Percentiles rank a stretch among this genome's conserved stretches.
Evolutionary conservation across 2,329 filamentous ascomycete species (phyloP).

Genomic region (Talaromyces sp.): DNA sequence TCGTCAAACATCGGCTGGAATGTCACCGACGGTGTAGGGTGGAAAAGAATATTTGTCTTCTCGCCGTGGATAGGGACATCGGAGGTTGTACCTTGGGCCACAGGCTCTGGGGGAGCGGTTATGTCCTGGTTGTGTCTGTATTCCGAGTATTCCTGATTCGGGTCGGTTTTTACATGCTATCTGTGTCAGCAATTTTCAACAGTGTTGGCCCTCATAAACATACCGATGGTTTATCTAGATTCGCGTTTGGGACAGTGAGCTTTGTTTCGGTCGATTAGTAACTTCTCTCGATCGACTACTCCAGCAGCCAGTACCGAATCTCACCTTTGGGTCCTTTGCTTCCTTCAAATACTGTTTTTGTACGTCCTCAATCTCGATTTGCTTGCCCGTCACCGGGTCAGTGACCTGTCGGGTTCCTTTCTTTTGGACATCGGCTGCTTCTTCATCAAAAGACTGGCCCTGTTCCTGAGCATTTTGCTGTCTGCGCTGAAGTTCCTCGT

Average conservation of each 20-base stretch:
- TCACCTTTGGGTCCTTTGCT: constrained; percentile 68
- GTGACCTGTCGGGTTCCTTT: constrained; percentile 62
- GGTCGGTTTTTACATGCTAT: constrained; percentile 64
- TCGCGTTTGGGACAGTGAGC: constrained; percentile 85
- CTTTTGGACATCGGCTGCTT: constrained; percentile 43
- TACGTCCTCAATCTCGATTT: constrained; percentile 82
- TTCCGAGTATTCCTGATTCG: constrained; percentile 69
- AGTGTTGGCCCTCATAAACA: constrained; percentile 22
- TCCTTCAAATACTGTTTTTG: constrained; percentile 66
- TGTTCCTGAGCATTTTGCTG: constrained; percentile 31
- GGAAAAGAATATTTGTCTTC: constrained; percentile 94
- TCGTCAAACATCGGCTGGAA: constrained; percentile 82
- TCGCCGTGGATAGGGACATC: constrained; percentile 95
- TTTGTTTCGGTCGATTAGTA: no score
- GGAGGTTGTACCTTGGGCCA: constrained; percentile 76
- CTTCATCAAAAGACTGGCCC: constrained; percentile 45
- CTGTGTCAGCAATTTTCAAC: constrained; percentile 13
- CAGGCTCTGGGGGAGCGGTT: constrained; percentile 83
- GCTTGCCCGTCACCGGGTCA: constrained; percentile 81
- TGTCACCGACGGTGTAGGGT: constrained; percentile 84
- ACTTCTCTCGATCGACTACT: no score
- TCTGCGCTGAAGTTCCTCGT: constrained; percentile 51
- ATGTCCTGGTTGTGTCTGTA: constrained; percentile 85
- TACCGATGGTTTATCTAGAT: constrained; percentile 69
- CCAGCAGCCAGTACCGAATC: constrained; percentile 16